phyloP scores from a whole-genome alignment of 768 basidiomycete genomes.

The Podaxis sp. region DNA sequence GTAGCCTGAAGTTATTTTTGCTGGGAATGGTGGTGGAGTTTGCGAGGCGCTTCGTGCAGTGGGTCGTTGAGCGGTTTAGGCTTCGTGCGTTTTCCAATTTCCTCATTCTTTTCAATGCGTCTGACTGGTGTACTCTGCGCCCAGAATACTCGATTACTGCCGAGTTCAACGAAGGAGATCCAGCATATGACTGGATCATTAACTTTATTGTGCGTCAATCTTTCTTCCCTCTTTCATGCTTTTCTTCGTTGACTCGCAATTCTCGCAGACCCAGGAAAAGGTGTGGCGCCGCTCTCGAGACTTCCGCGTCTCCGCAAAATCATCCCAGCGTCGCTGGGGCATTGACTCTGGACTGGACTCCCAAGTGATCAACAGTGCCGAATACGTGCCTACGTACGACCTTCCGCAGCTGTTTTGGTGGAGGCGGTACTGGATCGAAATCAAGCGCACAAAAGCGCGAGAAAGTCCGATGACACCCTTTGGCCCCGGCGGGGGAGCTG shows the following conservation, averaged over 20 bases:
- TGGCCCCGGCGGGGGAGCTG: conserved; percentile 13
- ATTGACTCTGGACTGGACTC: conserved; percentile 23
- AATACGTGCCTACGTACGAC: conserved; percentile 41
- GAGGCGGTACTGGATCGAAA: conserved; percentile 40
- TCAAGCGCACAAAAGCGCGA: conserved; percentile 26
- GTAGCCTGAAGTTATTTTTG: conserved; percentile 30
- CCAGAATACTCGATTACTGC: conserved; percentile 46
- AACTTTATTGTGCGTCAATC: conserved; percentile 38
- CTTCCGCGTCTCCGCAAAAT: conserved; percentile 38
- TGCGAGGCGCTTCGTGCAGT: conserved; percentile 38
- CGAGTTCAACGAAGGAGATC: conserved; percentile 46
- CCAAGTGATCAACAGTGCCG: conserved; percentile 30
- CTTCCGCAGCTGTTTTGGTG: conserved; percentile 40
- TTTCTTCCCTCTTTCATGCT: neutral
- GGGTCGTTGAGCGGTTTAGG: conserved; percentile 34
- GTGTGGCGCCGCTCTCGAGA: conserved; percentile 44
- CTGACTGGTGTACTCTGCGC: neutral
- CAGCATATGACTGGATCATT: conserved; percentile 49
- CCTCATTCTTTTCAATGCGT: neutral
- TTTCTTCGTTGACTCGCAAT: neutral
- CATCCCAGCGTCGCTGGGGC: conserved; percentile 39
- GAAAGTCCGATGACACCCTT: conserved; percentile 4
- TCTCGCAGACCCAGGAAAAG: conserved; percentile 38
- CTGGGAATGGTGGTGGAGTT: conserved; percentile 38
- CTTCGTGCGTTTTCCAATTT: conserved; percentile 31